Evolutionary conservation across 164 flowering plant genomes (phyloP), one percentile per base, ranked within the genome.

Genomic region (Stephania yunnanensis): DNA sequence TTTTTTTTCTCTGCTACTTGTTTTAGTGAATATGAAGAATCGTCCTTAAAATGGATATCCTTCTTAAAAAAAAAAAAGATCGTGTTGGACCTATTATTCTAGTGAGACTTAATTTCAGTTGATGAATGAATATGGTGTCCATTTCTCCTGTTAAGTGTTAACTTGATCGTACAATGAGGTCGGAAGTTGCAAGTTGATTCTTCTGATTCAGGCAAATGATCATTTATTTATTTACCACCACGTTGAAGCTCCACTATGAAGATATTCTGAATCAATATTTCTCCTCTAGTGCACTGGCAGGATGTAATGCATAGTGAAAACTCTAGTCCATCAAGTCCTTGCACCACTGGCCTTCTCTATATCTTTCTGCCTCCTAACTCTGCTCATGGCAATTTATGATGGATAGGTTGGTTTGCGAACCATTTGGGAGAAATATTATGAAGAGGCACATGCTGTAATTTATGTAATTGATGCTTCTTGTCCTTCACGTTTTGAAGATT

Each of bases 381-480:
- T 4, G 20, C 7, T 15, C 20, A 58, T 58, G 17, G 64, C 6
- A 58, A 58, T 58, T 58, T 3, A 5, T 58, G 70, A 48, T 42
- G 75, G 72, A 73, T 88, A 95, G 99, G 89, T 86, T 78, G 97
- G 98, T 75, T 94, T 96, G 69, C 95, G 98, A 48, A 87, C 98
- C 74, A 96, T 96, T 69, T 96, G 99, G 99, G 99, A 95, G 81
- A 95, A 95, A 77, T 95, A 95, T 81, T 95, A 92, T 85, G 99
- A 95, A 81, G 99, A 95, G 83, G 95, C 99, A 52, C 98, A 95
- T 91, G 98, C 97, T 71, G 86, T 96, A 73, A 80, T 96, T 63
- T 96, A 68, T 87, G 97, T 96, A 15, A 89, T 96, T 72, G 99
- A 96, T 85, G 97, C 98, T 76, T 84, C 97, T 73, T 85, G 85